Percentiles rank a stretch among this genome's conserved stretches.
phyloP scores from a whole-genome alignment of 257 asterid genomes.

The Marsdenia floribunda region DNA sequence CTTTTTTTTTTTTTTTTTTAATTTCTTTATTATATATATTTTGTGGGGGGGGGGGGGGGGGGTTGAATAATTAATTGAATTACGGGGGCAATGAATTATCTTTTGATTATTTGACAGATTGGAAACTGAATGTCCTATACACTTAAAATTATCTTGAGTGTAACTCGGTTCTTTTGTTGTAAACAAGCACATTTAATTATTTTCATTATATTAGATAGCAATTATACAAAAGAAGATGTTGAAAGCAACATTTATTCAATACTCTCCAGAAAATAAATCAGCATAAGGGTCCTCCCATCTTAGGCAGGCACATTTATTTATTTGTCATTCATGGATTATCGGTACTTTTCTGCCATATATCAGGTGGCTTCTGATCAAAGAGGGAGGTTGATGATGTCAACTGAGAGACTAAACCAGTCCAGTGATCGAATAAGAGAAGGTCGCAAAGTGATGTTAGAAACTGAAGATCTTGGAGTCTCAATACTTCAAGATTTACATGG shows the following conservation, averaged over 20 bases:
- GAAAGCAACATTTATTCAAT: neutral
- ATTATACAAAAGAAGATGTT: neutral
- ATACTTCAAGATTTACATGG: conserved; percentile 34
- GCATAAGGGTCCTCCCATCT: neutral
- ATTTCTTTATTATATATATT: too few species aligned
- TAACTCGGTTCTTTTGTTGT: neutral
- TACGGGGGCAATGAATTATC: neutral
- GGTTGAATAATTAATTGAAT: neutral
- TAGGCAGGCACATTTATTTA: neutral
- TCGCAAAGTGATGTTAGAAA: conserved; percentile 34
- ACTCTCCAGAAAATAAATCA: neutral
- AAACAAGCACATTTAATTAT: neutral
- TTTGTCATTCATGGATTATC: neutral
- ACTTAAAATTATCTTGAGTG: too few species aligned
- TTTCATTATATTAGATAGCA: neutral
- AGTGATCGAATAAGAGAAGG: conserved; percentile 32
- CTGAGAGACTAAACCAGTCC: conserved; percentile 33
- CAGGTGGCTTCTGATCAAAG: conserved; percentile 37
- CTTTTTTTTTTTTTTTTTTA: too few species aligned
- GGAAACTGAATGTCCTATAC: neutral
- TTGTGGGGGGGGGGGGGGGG: too few species aligned
- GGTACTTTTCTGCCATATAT: neutral
- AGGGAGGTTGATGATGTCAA: conserved; percentile 38
- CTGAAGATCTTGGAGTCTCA: conserved; percentile 42
- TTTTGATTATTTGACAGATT: neutral